Conservation (phyloP, 768 basidiomycete genomes). For the Cystofilobasidium ferigula region DNA sequence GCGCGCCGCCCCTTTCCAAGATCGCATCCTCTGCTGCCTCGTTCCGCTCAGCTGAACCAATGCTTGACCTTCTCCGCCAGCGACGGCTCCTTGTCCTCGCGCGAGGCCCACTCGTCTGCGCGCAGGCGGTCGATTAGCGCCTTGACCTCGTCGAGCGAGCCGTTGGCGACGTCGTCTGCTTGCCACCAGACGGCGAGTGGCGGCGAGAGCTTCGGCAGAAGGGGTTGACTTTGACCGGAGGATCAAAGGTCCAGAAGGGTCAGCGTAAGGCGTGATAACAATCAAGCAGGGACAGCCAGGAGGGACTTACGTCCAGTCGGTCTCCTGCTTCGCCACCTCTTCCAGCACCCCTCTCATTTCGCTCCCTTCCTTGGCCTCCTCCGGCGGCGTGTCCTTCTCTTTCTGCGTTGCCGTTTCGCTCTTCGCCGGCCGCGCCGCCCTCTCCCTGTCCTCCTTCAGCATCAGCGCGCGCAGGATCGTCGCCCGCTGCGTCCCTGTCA, state of each 20-base stretch:
- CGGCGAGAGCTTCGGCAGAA: neutral
- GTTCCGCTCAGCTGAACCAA: neutral
- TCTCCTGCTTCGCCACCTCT: neutral
- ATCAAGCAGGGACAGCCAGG: neutral
- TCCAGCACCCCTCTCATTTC: neutral
- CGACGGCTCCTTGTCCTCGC: neutral
- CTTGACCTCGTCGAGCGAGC: constrained; percentile 17
- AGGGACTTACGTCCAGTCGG: constrained; percentile 1
- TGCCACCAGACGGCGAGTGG: constrained; percentile 23
- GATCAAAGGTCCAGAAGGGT: neutral
- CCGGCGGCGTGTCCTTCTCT: neutral
- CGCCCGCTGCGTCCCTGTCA: constrained; percentile 20
- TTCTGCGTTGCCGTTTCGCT: neutral
- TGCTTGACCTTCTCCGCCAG: neutral
- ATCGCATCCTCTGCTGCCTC: no score
- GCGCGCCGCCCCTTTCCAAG: no score
- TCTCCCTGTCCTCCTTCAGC: neutral
- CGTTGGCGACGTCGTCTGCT: constrained; percentile 15
- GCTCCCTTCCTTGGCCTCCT: neutral
- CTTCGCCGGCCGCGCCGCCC: no score
- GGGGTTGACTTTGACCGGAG: neutral
- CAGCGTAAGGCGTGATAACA: neutral
- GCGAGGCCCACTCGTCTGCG: constrained; percentile 5
- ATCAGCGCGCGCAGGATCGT: neutral
- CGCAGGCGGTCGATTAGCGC: constrained; percentile 12